Conservation (phyloP, 495 filamentous ascomycete genomes). For the Penicillium goetzii region DNA sequence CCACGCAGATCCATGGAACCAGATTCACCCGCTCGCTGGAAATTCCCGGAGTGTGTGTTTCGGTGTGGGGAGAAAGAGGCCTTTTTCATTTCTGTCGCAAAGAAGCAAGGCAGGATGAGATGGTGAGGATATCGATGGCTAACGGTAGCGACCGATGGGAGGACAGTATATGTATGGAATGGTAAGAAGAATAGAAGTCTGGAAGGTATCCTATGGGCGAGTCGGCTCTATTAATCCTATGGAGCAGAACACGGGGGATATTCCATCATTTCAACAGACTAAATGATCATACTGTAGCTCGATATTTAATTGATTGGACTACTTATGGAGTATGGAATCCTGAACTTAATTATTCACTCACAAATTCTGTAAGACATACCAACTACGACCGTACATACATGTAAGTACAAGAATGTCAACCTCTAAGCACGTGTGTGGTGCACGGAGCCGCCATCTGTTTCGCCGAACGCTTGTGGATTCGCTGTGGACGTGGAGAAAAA, state of each 20-base stretch:
- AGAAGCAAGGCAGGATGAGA: neutral
- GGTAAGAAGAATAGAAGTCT: neutral
- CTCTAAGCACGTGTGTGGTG: constrained; percentile 26
- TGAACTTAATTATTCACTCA: neutral
- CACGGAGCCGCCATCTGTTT: constrained; percentile 31
- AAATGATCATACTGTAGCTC: neutral
- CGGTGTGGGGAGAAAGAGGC: neutral
- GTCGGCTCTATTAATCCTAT: neutral
- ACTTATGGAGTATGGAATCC: neutral
- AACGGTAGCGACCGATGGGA: neutral
- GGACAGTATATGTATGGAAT: neutral
- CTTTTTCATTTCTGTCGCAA: neutral
- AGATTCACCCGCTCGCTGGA: constrained; percentile 6
- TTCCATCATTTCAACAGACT: neutral
- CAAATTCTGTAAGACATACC: neutral
- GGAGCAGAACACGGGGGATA: neutral
- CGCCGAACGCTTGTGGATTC: constrained; percentile 26
- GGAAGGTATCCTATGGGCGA: neutral
- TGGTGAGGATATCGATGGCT: neutral
- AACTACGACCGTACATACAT: neutral
- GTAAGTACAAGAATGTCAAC: neutral
- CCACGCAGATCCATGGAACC: constrained; percentile 19
- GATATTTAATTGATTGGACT: neutral
- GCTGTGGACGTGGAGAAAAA: constrained; percentile 22
- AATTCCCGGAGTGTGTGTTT: constrained; percentile 4